These are phyloP conservation scores for Hymenotorrendiella dingleyae DNA, from an alignment of 2,329 filamentous ascomycete species.

Conservation along the genomic window DNA sequence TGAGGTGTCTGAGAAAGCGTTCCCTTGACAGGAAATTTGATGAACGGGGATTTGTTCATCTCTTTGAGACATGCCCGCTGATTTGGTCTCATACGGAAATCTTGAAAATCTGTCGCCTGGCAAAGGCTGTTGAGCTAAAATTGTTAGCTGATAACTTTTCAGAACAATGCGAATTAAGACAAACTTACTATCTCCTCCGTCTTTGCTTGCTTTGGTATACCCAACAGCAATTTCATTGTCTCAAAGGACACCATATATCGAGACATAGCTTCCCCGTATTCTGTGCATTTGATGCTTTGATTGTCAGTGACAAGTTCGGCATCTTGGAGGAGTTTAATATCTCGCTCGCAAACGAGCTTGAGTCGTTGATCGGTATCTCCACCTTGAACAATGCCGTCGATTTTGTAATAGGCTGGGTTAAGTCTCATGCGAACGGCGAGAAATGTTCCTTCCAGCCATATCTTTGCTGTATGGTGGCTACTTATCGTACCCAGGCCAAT, in stretches of 20 bases:
- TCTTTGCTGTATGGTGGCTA: slow-evolving; percentile 57
- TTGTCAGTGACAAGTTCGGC: slow-evolving; percentile 47
- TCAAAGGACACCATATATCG: slow-evolving; percentile 74
- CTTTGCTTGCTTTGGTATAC: slow-evolving; percentile 52
- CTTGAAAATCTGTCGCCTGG: slow-evolving; percentile 66
- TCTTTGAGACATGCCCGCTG: slow-evolving; percentile 67
- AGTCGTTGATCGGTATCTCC: slow-evolving; percentile 56
- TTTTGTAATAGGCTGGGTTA: slow-evolving; percentile 65
- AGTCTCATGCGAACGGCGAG: slow-evolving; percentile 66
- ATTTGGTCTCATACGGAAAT: slow-evolving; percentile 62
- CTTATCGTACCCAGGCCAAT: slow-evolving; percentile 69
- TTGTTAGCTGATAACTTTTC: slow-evolving; percentile 15
- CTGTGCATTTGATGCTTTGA: slow-evolving; percentile 54
- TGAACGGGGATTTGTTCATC: slow-evolving; percentile 62
- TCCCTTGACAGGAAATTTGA: slow-evolving; percentile 66
- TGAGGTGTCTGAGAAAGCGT: slow-evolving; percentile 60
- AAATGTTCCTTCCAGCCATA: slow-evolving; percentile 74
- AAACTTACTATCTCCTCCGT: slow-evolving; percentile 62
- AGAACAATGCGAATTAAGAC: neutral
- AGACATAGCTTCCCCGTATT: slow-evolving; percentile 76
- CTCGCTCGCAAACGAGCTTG: slow-evolving; percentile 63
- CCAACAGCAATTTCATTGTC: slow-evolving; percentile 68
- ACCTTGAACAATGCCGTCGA: slow-evolving; percentile 46
- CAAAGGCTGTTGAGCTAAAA: slow-evolving; percentile 58
- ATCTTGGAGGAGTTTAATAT: slow-evolving; percentile 60